Percentiles rank a stretch among this genome's conserved stretches.
Conservation (phyloP, 345 rosid species). For the Gossypium arboreum region DNA sequence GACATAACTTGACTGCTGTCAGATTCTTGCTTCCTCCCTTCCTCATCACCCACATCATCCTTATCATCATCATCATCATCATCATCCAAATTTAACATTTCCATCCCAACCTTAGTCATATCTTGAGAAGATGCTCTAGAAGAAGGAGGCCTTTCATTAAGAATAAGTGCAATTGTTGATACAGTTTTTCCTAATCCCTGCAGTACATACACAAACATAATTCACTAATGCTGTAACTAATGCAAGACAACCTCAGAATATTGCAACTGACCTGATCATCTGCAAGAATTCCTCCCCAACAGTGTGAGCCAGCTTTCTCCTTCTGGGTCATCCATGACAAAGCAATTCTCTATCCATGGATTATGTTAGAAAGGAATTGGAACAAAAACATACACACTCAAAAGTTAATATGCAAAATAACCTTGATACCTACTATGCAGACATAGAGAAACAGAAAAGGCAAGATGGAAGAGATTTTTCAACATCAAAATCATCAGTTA, state of each 20-base stretch:
- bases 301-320: constrained; percentile 61
- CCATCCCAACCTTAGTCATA: constrained; percentile 36
- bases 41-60: constrained; percentile 27
- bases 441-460: constrained; percentile 5
- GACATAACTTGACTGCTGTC: constrained; percentile 24
- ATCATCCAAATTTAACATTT: constrained; percentile 54
- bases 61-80: not conserved
- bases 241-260: not conserved
- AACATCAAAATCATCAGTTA: not conserved
- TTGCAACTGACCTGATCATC: constrained; percentile 78
- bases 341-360: constrained; percentile 74
- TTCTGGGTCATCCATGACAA: constrained; percentile 94
- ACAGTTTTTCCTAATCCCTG: constrained; percentile 96
- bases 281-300: constrained; percentile 96
- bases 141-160: constrained; percentile 70
- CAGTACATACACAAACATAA: constrained; percentile 6
- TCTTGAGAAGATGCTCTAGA: constrained; percentile 30
- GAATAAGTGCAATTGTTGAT: constrained; percentile 91
- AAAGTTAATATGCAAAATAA: not conserved
- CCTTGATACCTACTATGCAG: not conserved
- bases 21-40: constrained; percentile 27
- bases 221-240: not conserved
- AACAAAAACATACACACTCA: constrained; percentile 1
- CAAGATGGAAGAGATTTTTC: constrained; percentile 11
- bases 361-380: not conserved